phyloP scores from a whole-genome alignment of 495 filamentous ascomycete species.

The Aspergillus affinis region DNA sequence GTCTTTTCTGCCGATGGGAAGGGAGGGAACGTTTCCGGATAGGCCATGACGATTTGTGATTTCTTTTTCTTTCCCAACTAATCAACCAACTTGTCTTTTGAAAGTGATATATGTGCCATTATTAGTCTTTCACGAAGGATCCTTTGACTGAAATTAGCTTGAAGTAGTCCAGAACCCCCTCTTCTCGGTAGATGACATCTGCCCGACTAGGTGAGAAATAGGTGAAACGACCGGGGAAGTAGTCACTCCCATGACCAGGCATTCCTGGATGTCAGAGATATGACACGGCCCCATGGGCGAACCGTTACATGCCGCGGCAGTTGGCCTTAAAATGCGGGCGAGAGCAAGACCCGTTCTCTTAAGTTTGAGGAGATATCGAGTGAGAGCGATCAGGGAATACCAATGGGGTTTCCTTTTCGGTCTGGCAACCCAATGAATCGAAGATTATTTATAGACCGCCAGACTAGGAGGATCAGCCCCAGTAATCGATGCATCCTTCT shows the following conservation, averaged over 20 bases:
- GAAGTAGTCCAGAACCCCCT: conserved; percentile 27
- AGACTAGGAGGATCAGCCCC: not conserved
- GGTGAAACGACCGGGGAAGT: not conserved
- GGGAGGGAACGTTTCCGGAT: conserved; percentile 36
- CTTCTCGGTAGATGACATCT: conserved; percentile 13
- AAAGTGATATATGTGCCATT: conserved; percentile 28
- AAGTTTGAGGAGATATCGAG: not conserved
- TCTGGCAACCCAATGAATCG: not conserved
- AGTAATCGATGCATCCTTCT: not conserved
- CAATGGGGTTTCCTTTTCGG: too few species aligned
- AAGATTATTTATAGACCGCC: not conserved
- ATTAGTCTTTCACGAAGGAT: conserved; percentile 23
- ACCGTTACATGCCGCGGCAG: too few species aligned
- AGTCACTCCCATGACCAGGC: too few species aligned
- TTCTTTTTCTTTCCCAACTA: conserved; percentile 24
- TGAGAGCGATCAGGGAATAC: not conserved
- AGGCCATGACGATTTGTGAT: conserved; percentile 35
- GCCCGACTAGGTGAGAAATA: not conserved
- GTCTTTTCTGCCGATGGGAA: conserved; percentile 33
- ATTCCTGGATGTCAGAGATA: not conserved
- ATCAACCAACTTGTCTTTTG: conserved; percentile 25
- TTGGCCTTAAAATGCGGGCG: not conserved
- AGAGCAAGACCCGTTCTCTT: too few species aligned
- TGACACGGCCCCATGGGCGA: not conserved
- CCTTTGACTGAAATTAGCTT: conserved; percentile 25